phyloP scores from a whole-genome alignment of 129 eudicot species.

The Flaveria linearis region DNA sequence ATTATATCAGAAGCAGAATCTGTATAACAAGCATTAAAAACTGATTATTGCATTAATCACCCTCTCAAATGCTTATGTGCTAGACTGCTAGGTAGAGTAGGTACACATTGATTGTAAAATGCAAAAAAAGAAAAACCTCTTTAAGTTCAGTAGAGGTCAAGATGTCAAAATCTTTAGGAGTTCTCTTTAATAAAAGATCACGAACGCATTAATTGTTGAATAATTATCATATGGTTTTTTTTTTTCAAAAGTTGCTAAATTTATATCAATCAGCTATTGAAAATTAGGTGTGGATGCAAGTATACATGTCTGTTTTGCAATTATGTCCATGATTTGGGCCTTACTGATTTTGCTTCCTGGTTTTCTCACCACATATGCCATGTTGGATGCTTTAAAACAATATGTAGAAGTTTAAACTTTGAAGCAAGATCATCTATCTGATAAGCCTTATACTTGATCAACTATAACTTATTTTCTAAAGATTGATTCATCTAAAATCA shows the following conservation, averaged over 20 bases:
- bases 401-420: no score
- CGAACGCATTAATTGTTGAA: slow-evolving; percentile 41
- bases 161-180: slow-evolving; percentile 5
- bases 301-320: slow-evolving; percentile 73
- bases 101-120: slow-evolving; percentile 74
- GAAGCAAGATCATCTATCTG: no score
- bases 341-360: slow-evolving; percentile 66
- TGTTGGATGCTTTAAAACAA: background rate
- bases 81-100: slow-evolving; percentile 8
- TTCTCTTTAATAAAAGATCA: slow-evolving; percentile 54
- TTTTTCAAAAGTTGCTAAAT: background rate
- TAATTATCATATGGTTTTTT: background rate
- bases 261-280: background rate
- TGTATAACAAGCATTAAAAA: background rate
- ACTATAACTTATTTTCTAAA: no score
- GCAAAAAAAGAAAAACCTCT: slow-evolving; percentile 49
- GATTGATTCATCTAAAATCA: no score
- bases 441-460: no score
- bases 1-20: background rate
- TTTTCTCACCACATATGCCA: slow-evolving; percentile 82
- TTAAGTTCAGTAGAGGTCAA: slow-evolving; percentile 63
- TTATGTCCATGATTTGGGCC: slow-evolving; percentile 68
- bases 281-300: background rate
- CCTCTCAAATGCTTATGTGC: slow-evolving; percentile 23
- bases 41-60: background rate